phyloP scores from a whole-genome alignment of 1,284 basidiomycete species.

The Cryptococcus sp. region DNA sequence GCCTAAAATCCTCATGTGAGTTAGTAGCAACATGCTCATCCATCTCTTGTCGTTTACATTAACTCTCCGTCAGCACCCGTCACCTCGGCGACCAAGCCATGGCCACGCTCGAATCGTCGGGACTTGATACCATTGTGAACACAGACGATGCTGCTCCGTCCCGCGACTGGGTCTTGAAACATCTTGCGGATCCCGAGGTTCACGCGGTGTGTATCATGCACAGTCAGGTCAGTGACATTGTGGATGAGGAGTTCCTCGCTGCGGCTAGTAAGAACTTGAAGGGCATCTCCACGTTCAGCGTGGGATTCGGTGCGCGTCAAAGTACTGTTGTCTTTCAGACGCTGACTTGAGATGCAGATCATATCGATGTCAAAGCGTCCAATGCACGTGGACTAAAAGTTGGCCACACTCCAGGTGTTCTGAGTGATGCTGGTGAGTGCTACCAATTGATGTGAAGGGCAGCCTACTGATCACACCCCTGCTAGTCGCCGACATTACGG shows the following conservation, averaged over 20 bases:
- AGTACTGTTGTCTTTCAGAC: neutral
- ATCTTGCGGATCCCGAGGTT: constrained; percentile 69
- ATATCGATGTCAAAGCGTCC: constrained; percentile 70
- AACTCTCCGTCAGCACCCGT: constrained; percentile 36
- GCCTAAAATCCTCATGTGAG: constrained; percentile 39
- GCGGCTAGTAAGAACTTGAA: constrained; percentile 63
- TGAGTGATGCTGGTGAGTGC: constrained; percentile 75
- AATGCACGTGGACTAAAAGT: constrained; percentile 69
- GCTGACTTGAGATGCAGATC: constrained; percentile 62
- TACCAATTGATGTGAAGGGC: neutral
- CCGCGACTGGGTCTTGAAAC: constrained; percentile 75
- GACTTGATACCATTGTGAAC: constrained; percentile 63
- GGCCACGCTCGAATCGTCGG: constrained; percentile 59
- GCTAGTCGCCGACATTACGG: constrained; percentile 78
- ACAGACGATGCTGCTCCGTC: constrained; percentile 66
- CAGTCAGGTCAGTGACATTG: constrained; percentile 51
- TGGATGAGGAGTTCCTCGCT: constrained; percentile 72
- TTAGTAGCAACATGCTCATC: neutral
- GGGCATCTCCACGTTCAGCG: constrained; percentile 81
- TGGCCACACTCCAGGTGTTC: constrained; percentile 88
- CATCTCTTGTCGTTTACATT: neutral
- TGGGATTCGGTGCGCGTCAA: constrained; percentile 70
- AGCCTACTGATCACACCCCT: too few species aligned
- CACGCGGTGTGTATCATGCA: constrained; percentile 45
- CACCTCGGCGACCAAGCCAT: constrained; percentile 71